Percentiles rank a stretch among this genome's conserved stretches.
Conservation (phyloP, 441 rosid genomes). For the Manihot esculenta region DNA sequence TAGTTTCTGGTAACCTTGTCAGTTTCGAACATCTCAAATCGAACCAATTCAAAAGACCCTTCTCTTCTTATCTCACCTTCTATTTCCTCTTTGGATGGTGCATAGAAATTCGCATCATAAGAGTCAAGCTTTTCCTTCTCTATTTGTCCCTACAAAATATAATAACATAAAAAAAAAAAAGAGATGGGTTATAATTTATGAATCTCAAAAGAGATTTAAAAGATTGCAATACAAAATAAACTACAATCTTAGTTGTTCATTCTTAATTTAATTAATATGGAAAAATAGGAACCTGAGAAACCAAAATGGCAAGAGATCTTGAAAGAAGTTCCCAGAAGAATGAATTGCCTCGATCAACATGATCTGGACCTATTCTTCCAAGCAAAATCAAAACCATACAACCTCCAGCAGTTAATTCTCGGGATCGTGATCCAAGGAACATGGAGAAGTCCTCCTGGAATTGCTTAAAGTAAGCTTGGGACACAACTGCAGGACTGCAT, state of each 20-base stretch:
- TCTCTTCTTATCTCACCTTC: conserved; percentile 54
- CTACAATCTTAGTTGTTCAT: no score
- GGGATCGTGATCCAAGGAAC: conserved; percentile 58
- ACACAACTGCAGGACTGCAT: conserved; percentile 57
- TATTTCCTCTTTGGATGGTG: conserved; percentile 63
- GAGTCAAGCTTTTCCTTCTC: conserved; percentile 66
- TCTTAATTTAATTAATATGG: no score
- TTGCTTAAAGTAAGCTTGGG: conserved; percentile 59
- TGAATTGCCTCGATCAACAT: conserved; percentile 82
- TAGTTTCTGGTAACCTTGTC: conserved; percentile 36
- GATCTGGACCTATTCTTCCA: conserved; percentile 61
- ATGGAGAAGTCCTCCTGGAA: conserved; percentile 68
- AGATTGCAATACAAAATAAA: no score
- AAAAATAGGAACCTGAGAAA: conserved; percentile 40
- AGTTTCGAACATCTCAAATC: conserved; percentile 50
- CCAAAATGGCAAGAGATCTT: conserved; percentile 51
- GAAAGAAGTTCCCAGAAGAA: conserved; percentile 77
- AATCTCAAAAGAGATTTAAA: not conserved
- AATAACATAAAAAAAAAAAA: not conserved
- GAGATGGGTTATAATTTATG: no score
- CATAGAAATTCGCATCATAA: conserved; percentile 70
- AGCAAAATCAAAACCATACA: conserved; percentile 66
- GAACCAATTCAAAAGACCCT: conserved; percentile 53
- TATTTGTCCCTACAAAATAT: conserved; percentile 56
- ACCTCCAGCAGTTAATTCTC: conserved; percentile 53